Evolutionary conservation across 2,329 filamentous ascomycete species (phyloP).

Genomic region (Colletotrichum liriopes): DNA sequence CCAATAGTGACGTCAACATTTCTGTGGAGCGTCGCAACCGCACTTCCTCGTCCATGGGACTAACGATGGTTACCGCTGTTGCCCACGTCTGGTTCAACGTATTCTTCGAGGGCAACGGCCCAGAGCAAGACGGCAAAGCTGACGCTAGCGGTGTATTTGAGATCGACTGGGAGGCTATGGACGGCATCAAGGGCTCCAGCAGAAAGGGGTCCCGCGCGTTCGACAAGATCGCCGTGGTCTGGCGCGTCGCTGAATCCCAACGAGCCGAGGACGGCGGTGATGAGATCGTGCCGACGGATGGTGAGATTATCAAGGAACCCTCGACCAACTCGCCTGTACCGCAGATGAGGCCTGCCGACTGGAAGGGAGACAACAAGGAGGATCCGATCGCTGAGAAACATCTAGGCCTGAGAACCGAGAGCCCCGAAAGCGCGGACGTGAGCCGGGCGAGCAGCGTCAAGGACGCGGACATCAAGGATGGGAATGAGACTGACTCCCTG

Average conservation of each 20-base stretch:
- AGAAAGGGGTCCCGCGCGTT: conserved; percentile 87
- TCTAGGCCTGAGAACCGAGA: conserved; percentile 78
- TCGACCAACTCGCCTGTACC: conserved; percentile 77
- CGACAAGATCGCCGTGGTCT: conserved; percentile 88
- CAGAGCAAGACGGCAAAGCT: conserved; percentile 76
- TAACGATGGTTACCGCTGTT: conserved; percentile 92
- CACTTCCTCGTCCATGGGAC: conserved; percentile 81
- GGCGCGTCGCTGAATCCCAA: conserved; percentile 67
- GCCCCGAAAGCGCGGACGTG: conserved; percentile 75
- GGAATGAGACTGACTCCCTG: conserved; percentile 46
- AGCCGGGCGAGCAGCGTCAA: conserved; percentile 81
- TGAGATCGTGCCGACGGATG: conserved; percentile 45
- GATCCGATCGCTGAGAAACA: conserved; percentile 70
- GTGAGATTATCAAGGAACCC: conserved; percentile 71
- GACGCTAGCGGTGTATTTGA: conserved; percentile 76
- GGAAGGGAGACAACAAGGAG: conserved; percentile 73
- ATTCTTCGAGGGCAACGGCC: conserved; percentile 89
- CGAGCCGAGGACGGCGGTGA: conserved; percentile 45
- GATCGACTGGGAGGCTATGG: conserved; percentile 79
- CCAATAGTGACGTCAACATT: conserved; percentile 90
- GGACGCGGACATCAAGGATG: conserved; percentile 51
- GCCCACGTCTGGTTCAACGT: conserved; percentile 98
- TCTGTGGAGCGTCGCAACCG: conserved; percentile 90
- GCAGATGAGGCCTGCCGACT: conserved; percentile 80
- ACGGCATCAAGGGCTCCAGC: conserved; percentile 92